Evolutionary conservation across 257 asterid species (phyloP), one percentile per base, ranked within the genome.

Genomic region (Schizonepeta tenuifolia): DNA sequence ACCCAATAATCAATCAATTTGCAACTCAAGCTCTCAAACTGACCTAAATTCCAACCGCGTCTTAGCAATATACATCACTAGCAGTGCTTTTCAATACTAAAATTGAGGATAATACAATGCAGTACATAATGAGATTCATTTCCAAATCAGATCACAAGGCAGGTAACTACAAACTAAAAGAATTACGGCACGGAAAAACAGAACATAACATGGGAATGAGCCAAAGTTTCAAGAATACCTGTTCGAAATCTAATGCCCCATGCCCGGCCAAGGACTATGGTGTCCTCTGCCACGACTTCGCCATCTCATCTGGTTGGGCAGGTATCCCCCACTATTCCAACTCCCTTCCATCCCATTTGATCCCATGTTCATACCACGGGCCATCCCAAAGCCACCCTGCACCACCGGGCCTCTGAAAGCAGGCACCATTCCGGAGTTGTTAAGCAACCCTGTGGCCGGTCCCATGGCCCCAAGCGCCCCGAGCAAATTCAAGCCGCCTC

Each of bases 371-470:
- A 53, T 15, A 49, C 50, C 74, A 38, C 40, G 24, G 18, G 7
- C 61, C 72, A 49, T 67, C 21, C 44, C 67, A 40, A 54, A 69
- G 65, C 74, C 65, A 56, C 49, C 58, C 28, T 41, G 56, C 66
- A 53, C 54, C 28, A 21, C 51, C n/a, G 46, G 64, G 12, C 62
- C 47, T 20, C 65, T 54, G 0, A 68, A 53, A 38, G 65, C 73
- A 36, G 74, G 66, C 56, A 70, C 59, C 28, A 58, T 41, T 1
- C 15, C 58, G 28, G 75, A 26, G 58, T 56, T 21, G 56, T 21
- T 44, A 9, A 40, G 41, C 66, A 36, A 20, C 47, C 74, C 66
- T 40, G 74, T 69, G 55, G 59, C 75, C 0, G 44, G 67, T 24
- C 75, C 63, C 38, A 62, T 6, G 5, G 69, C 53, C 53, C 68